A percentile compares a stretch with the other conserved stretches of the same genome.
Evolutionary conservation across 768 basidiomycete species (phyloP).

Genomic region (Exidia glandulosa): DNA sequence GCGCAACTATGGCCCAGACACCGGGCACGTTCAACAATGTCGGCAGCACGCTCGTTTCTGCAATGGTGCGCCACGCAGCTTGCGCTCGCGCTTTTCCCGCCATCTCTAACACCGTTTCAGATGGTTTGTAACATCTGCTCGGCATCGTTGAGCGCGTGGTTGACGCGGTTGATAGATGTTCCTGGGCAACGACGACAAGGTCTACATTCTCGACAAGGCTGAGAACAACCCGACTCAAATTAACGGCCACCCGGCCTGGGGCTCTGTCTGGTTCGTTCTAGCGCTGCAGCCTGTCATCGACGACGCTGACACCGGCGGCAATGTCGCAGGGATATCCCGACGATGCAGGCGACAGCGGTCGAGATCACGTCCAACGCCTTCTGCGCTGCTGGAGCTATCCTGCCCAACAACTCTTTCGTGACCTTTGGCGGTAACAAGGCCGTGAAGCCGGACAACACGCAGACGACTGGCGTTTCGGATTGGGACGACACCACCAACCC

Average conservation of each 20-base stretch:
- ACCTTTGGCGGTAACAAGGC: conserved; percentile 75
- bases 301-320: background rate
- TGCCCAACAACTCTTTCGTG: conserved; percentile 66
- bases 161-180: conserved; percentile 43
- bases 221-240: conserved; percentile 62
- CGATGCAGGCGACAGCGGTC: conserved; percentile 52
- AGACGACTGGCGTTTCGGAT: conserved; percentile 38
- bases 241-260: conserved; percentile 65
- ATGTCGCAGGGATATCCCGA: conserved; percentile 43
- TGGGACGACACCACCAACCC: conserved; percentile 32
- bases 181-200: conserved; percentile 64
- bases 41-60: background rate
- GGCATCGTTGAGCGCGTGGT: background rate
- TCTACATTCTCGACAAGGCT: conserved; percentile 89
- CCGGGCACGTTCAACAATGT: background rate
- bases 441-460: conserved; percentile 50
- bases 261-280: conserved; percentile 46
- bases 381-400: conserved; percentile 74
- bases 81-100: background rate
- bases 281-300: background rate
- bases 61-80: background rate
- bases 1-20: background rate
- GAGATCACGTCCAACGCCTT: conserved; percentile 65
- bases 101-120: background rate
- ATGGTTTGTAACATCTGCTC: background rate